These are phyloP conservation scores for Boletus edulis DNA, from an alignment of 768 basidiomycete species.

Conservation along the genomic window DNA sequence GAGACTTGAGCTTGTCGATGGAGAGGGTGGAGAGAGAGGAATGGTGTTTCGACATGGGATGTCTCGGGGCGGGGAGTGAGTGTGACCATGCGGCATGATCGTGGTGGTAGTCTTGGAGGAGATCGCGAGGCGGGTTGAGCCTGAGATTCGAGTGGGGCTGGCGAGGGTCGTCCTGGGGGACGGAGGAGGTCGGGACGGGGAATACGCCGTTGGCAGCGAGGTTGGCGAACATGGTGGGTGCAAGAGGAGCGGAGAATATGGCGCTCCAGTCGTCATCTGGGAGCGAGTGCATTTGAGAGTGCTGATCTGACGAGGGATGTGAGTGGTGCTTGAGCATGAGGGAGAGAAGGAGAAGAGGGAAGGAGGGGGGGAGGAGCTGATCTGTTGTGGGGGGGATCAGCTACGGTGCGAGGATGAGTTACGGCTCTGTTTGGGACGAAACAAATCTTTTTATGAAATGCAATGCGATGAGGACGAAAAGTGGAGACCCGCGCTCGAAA, in stretches of 20 bases:
- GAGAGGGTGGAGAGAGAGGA: constrained; percentile 16
- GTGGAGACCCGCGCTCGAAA: not conserved
- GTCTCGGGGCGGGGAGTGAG: constrained; percentile 26
- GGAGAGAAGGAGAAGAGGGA: not conserved
- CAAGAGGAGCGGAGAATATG: constrained; percentile 60
- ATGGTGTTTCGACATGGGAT: constrained; percentile 30
- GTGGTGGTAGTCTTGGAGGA: constrained; percentile 9
- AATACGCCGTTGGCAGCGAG: constrained; percentile 62
- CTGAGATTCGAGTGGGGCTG: constrained; percentile 9
- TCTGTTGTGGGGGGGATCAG: not conserved
- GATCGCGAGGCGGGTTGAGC: constrained; percentile 18
- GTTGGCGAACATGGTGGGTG: constrained; percentile 58
- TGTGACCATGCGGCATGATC: constrained; percentile 30
- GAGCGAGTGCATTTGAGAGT: constrained; percentile 21
- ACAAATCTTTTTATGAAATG: constrained; percentile 13
- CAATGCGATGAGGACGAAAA: constrained; percentile 1
- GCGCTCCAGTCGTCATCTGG: constrained; percentile 48
- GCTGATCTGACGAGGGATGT: constrained; percentile 14
- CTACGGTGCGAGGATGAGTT: not conserved
- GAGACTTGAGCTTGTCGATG: constrained; percentile 25
- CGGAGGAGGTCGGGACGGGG: constrained; percentile 27
- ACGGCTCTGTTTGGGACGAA: constrained; percentile 9
- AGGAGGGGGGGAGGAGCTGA: constrained; percentile 14
- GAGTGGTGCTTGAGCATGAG: constrained; percentile 17
- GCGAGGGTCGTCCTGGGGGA: constrained; percentile 32